These are phyloP conservation scores for Tulasnella sp. DNA, from an alignment of 768 basidiomycete genomes.

Conservation along the genomic window DNA sequence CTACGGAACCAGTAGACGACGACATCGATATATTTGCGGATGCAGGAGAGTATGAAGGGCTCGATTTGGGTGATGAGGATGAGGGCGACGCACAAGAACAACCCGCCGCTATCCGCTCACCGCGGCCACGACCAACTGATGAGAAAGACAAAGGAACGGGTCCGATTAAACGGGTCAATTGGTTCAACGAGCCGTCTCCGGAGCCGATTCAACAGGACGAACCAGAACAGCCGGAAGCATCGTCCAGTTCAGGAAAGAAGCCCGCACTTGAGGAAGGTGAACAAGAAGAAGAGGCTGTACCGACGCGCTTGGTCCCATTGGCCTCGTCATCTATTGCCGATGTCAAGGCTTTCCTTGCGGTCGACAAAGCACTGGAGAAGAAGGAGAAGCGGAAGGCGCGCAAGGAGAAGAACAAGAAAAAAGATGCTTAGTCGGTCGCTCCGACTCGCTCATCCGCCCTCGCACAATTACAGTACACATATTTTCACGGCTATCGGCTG, in stretches of 20 bases:
- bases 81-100: slow-evolving; percentile 25
- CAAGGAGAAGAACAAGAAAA: slow-evolving; percentile 62
- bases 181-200: slow-evolving; percentile 6
- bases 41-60: slow-evolving; percentile 71
- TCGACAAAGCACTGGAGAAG: slow-evolving; percentile 57
- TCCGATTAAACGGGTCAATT: slow-evolving; percentile 2
- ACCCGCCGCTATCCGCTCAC: slow-evolving; percentile 22
- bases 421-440: slow-evolving; percentile 15
- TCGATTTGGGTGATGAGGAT: slow-evolving; percentile 46
- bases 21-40: slow-evolving; percentile 83
- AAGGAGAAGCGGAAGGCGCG: slow-evolving; percentile 58
- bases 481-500: too few species aligned
- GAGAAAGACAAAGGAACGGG: not conserved
- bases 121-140: slow-evolving; percentile 29
- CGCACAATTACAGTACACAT: not conserved
- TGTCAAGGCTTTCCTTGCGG: slow-evolving; percentile 69
- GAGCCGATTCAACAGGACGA: not conserved
- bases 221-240: not conserved
- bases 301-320: slow-evolving; percentile 59
- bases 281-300: slow-evolving; percentile 35
- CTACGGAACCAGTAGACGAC: slow-evolving; percentile 34
- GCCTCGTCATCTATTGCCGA: slow-evolving; percentile 73
- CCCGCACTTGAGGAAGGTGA: slow-evolving; percentile 24
- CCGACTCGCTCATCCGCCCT: not conserved
- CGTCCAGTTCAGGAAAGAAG: not conserved